Evolutionary conservation across 1,139 yeast species (phyloP).

Genomic region (Meyerozyma carpophila): DNA sequence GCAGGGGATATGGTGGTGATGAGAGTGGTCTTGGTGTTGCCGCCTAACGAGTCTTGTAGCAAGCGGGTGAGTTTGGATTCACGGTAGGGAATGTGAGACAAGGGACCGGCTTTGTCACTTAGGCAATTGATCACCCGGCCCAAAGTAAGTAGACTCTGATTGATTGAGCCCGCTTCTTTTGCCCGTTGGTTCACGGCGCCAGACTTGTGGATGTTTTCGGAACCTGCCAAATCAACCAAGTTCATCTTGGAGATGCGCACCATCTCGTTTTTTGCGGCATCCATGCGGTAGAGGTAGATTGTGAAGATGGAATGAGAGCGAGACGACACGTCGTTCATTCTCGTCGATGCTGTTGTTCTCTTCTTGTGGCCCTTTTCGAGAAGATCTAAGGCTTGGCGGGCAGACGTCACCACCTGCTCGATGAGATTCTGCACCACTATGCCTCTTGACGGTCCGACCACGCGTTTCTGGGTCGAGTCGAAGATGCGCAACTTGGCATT

Average conservation of each 20-base stretch:
- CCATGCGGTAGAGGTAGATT: constrained; percentile 53
- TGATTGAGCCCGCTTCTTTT: constrained; percentile 71
- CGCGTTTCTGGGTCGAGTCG: constrained; percentile 22
- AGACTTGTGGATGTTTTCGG: constrained; percentile 62
- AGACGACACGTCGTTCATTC: constrained; percentile 64
- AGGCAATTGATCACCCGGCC: constrained; percentile 69
- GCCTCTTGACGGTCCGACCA: not conserved
- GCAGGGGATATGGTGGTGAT: constrained; percentile 76
- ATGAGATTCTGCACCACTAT: constrained; percentile 51
- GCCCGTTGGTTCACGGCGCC: constrained; percentile 65
- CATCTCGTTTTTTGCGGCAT: constrained; percentile 45
- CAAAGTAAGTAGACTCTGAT: constrained; percentile 67
- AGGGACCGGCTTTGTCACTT: constrained; percentile 33
- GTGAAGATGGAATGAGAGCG: constrained; percentile 79
- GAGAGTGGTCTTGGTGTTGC: constrained; percentile 73
- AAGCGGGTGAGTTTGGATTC: constrained; percentile 72
- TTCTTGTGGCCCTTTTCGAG: constrained; percentile 43
- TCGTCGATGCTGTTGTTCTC: constrained; percentile 65
- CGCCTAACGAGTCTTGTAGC: constrained; percentile 66
- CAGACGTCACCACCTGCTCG: constrained; percentile 49
- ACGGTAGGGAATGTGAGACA: constrained; percentile 67
- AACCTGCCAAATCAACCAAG: constrained; percentile 78
- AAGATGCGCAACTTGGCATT: constrained; percentile 43
- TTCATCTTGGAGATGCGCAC: constrained; percentile 55
- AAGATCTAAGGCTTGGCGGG: constrained; percentile 45